Evolutionary conservation across 306 rosid genomes (phyloP).

Genomic region (Rosa multiflora): DNA sequence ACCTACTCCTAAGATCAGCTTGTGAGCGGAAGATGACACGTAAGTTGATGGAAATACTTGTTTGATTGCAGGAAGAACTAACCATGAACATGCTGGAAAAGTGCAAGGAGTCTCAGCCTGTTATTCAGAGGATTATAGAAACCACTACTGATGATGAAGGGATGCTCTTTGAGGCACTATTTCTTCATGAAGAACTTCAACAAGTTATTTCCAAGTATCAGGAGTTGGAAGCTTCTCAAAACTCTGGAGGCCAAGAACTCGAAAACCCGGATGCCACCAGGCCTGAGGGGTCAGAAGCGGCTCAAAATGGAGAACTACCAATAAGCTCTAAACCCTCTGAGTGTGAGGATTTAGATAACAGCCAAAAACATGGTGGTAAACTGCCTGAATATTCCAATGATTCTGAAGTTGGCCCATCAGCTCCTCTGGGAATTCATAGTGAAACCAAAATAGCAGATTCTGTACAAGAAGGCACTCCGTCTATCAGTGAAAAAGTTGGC

Average conservation of each 20-base stretch:
- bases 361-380: slow-evolving; percentile 25
- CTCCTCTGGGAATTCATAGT: slow-evolving; percentile 10
- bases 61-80: slow-evolving; percentile 61
- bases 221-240: slow-evolving; percentile 56
- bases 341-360: slow-evolving; percentile 32
- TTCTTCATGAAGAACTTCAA: slow-evolving; percentile 79
- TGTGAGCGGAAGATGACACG: neutral
- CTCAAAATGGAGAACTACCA: slow-evolving; percentile 27
- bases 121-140: slow-evolving; percentile 65
- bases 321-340: slow-evolving; percentile 23
- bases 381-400: slow-evolving; percentile 24
- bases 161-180: slow-evolving; percentile 73
- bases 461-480: slow-evolving; percentile 25
- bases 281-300: slow-evolving; percentile 29
- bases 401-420: slow-evolving; percentile 32
- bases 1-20: neutral
- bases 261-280: slow-evolving; percentile 36
- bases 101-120: slow-evolving; percentile 66
- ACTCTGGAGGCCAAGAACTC: slow-evolving; percentile 28
- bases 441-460: slow-evolving; percentile 38
- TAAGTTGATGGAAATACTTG: slow-evolving; percentile 19
- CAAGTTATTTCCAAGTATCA: slow-evolving; percentile 62
- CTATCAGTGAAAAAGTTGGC: slow-evolving; percentile 31
- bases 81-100: slow-evolving; percentile 66
- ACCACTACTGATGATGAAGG: slow-evolving; percentile 68